Percentiles rank a stretch among this genome's conserved stretches.
Conservation (phyloP, 148 eudicot species). For the Gaultheria prostrata region DNA sequence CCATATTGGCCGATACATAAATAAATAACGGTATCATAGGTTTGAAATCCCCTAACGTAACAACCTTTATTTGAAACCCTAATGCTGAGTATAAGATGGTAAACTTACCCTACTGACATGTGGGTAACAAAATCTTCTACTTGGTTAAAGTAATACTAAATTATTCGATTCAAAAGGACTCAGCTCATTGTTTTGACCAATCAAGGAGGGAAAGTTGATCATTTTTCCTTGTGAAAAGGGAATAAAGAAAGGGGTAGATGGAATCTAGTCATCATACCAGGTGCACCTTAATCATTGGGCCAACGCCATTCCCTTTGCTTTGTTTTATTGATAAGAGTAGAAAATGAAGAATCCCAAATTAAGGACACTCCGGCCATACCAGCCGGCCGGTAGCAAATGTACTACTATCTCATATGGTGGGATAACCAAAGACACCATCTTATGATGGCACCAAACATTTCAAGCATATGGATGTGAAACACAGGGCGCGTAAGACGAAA, state of each 20-base stretch:
- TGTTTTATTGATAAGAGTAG: background rate
- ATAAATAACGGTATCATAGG: no score
- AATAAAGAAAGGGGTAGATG: background rate
- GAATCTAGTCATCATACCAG: background rate
- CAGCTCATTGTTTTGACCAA: background rate
- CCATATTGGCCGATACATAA: no score
- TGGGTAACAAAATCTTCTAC: background rate
- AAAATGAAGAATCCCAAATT: background rate
- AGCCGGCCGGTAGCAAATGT: background rate
- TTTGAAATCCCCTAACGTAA: no score
- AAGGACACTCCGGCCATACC: no score
- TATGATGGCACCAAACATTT: no score
- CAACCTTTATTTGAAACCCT: no score
- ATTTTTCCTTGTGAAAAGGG: background rate
- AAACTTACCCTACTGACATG: background rate
- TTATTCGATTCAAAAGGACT: background rate
- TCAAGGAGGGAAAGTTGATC: background rate
- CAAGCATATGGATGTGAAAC: no score
- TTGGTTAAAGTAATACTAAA: background rate
- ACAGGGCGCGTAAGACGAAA: no score
- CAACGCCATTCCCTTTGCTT: background rate
- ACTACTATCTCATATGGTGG: background rate
- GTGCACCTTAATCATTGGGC: background rate
- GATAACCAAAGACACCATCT: background rate
- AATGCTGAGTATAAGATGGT: no score